Base-by-base conservation (phyloP, 108 stramenopile species). In the Nannochloropsis salina region DNA sequence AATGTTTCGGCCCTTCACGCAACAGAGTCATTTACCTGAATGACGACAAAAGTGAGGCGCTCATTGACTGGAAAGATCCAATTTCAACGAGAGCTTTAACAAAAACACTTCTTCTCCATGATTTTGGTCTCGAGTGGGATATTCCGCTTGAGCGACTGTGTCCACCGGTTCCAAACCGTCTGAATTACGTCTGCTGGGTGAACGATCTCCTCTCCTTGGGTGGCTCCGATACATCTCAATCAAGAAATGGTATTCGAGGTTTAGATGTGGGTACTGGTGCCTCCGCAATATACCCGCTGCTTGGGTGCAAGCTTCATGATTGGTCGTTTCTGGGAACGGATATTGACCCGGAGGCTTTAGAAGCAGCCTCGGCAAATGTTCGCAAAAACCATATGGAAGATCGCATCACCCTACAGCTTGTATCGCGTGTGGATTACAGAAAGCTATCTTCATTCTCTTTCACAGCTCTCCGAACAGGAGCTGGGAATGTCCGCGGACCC, bases 261-360 rank as follows among this genome's bases (percentile, higher is more conserved):
- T 82, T 96, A 31, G 97, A 97, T 86, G 93, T 97, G 91, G 96
- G 96, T 80, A 93, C 95, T 6, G 96, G 96, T 9, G 94, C 94
- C 6, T 93, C 92, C 80, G 92, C 92, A 47, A 96, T 97, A 79
- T 97, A 96, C 87, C 93, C 96, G 40, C 84, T 97, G 10, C 86
- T 97, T 80, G 87, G 86, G 79, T 84, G 84, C 81, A 82, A 44
- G 88, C 74, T 89, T 82, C 80, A 41, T 61, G 84, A 81, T 42
- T 94, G 93, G 89, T 88, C 80, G 41, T 94, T 95, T 92, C 43
- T 93, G 1, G 94, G 93, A 9, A 95, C 94, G 11, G 97, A 97
- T 51, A 92, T 95, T 45, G 96, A 97, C 92, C 81, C 92, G 11
- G n/a, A 88, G n/a, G 92, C 97, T 9, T 88, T 94, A 6, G 85